Evolutionary conservation across 75 land plant genomes (phyloP).

Genomic region (Selaginella tamariscina): DNA sequence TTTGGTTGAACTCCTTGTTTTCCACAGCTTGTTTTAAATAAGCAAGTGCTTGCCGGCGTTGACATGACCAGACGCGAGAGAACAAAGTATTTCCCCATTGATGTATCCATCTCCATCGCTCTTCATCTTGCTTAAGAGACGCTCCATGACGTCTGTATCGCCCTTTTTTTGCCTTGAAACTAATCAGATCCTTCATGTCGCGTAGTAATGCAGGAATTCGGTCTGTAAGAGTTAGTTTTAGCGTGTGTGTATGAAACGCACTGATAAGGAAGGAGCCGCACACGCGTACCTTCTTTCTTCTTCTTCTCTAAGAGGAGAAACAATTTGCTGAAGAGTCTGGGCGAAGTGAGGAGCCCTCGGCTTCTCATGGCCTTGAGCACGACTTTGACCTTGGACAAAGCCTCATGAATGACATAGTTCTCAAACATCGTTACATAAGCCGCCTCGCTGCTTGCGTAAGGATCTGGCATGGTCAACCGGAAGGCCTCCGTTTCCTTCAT

Average conservation of each 20-base stretch:
- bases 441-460: neutral
- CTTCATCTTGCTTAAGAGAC: neutral
- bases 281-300: neutral
- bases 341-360: neutral
- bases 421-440: neutral
- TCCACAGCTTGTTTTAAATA: neutral
- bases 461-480: neutral
- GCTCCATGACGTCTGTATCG: neutral
- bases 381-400: neutral
- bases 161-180: neutral
- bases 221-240: too few species aligned
- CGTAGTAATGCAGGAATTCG: neutral
- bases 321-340: neutral
- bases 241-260: too few species aligned
- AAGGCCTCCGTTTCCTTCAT: neutral
- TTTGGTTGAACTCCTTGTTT: neutral
- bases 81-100: neutral
- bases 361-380: neutral
- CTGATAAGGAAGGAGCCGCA: too few species aligned
- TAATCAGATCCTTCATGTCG: neutral
- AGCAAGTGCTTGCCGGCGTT: neutral
- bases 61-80: neutral
- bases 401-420: neutral
- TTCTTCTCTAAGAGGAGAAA: neutral
- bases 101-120: neutral